Base-by-base conservation (phyloP, 2,329 filamentous ascomycete species). In the Pyrenochaeta sp. region DNA sequence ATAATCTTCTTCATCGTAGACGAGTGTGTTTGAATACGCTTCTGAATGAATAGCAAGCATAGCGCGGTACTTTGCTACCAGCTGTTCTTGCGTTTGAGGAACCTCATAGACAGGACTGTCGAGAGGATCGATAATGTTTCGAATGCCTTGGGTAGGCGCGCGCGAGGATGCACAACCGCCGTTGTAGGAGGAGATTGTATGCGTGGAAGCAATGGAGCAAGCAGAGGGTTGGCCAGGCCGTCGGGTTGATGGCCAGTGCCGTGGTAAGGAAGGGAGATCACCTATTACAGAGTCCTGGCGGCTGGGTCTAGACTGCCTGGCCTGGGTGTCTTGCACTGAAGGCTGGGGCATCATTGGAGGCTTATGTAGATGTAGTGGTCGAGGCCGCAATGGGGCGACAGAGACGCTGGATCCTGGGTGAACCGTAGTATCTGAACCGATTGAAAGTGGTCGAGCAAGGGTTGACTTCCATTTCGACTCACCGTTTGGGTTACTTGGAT, bases 161-260 rank as follows among this genome's bases (percentile, higher is more conserved):
- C 43, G 42, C 5, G 51, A 28, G 0, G 54, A 49, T 15, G 56
- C 45, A 5, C 39, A 9, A n/a, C 24, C 24, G 19, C 56, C 53
- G 25, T 58, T 50, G 44, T 60, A 62, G 9, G 59, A 61, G 10
- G 36, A 8, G 37, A 61, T 61, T n/a, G 58, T 61, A 15, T n/a
- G 48, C n/a, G 52, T 50, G 39, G 45, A 43, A 24, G 48, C 45
- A 2, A 45, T 5, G 12, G 51, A 52, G 27, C 7, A 36, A 9
- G n/a, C 4, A 8, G 40, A 44, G 42, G 24, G 42, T 3, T 44
- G 42, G 13, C 9, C 15, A 15, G 42, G 24, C 7, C 12, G 22
- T 13, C 24, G 24, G 7, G 13, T 13, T 44, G 42, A 27, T 2
- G 32, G 25, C 5, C 5, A 7, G 30, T 15, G n/a, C 13, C 50